A percentile compares a stretch with the other conserved stretches of the same genome.
phyloP scores from a whole-genome alignment of 108 stramenopile species.

The Fragilaria radians region DNA sequence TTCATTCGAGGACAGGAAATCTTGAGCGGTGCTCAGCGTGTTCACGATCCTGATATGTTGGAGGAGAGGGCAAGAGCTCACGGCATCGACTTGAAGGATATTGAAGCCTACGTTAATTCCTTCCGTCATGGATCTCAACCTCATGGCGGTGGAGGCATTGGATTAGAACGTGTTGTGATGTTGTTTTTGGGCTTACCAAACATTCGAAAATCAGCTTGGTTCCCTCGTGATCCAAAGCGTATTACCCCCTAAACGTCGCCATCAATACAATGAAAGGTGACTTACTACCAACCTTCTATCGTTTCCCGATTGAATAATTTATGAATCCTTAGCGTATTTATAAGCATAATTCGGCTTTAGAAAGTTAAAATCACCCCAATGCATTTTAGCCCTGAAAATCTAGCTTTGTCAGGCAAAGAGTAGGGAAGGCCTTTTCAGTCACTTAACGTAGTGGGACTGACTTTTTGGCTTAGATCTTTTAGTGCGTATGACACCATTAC shows the following conservation, averaged over 20 bases:
- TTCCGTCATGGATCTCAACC: conserved; percentile 97
- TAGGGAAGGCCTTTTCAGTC: too few relatives aligned
- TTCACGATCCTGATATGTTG: conserved; percentile 93
- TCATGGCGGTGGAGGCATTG: conserved; percentile 98
- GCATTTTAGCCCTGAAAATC: too few relatives aligned
- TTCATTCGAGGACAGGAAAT: conserved; percentile 99
- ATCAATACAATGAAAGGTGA: not conserved
- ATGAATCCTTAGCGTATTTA: too few relatives aligned
- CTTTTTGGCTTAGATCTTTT: too few relatives aligned
- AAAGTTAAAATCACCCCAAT: too few relatives aligned
- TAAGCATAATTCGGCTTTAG: too few relatives aligned
- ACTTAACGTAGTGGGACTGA: too few relatives aligned
- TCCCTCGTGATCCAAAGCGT: conserved; percentile 97
- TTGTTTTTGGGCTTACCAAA: conserved; percentile 95
- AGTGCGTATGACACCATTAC: too few relatives aligned
- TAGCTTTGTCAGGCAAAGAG: too few relatives aligned
- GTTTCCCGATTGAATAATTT: too few relatives aligned
- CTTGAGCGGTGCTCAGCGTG: conserved; percentile 96
- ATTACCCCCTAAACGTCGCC: conserved; percentile 91
- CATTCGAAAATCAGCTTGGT: conserved; percentile 96
- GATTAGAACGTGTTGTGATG: conserved; percentile 99
- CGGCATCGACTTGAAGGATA: conserved; percentile 84
- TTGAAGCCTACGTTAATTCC: conserved; percentile 90
- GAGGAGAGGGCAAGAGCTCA: conserved; percentile 85
- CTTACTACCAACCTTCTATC: too few relatives aligned